These are phyloP conservation scores for Citrullus colocynthis DNA, from an alignment of 306 rosid species.

Conservation along the genomic window DNA sequence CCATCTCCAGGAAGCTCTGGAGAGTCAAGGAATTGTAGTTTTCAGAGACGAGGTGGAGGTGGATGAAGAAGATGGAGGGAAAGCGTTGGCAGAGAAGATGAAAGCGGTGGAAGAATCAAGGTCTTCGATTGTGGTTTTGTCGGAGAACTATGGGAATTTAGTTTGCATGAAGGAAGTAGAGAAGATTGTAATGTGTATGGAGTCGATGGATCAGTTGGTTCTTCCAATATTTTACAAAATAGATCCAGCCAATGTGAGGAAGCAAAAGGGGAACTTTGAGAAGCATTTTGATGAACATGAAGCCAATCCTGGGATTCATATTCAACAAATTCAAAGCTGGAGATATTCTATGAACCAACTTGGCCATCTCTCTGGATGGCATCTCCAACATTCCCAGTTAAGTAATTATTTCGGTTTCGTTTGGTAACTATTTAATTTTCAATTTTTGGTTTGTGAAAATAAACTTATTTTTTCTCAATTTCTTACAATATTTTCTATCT, in stretches of 20 bases:
- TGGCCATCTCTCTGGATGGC: constrained; percentile 3
- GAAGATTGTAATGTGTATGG: constrained; percentile 18
- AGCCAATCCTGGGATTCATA: not conserved
- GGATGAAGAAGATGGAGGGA: constrained; percentile 5
- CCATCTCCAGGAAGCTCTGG: constrained; percentile 21
- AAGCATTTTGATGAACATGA: constrained; percentile 16
- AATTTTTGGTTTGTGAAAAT: too few species aligned
- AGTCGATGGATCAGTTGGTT: constrained; percentile 19
- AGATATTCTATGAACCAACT: constrained; percentile 14
- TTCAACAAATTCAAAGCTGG: constrained; percentile 20
- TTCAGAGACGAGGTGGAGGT: constrained; percentile 16
- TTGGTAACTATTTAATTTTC: too few species aligned
- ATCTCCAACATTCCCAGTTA: not conserved
- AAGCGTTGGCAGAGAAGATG: constrained; percentile 21
- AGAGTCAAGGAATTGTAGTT: constrained; percentile 18
- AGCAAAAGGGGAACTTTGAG: constrained; percentile 15
- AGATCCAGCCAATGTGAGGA: constrained; percentile 29
- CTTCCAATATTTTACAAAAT: constrained; percentile 31
- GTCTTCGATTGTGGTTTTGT: constrained; percentile 27
- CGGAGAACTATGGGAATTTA: constrained; percentile 27
- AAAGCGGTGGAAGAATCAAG: constrained; percentile 33
- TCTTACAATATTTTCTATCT: too few species aligned
- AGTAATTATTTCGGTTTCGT: not conserved
- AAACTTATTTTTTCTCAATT: too few species aligned
- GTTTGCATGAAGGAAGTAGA: constrained; percentile 28